A percentile compares a stretch with the other conserved stretches of the same genome.
Evolutionary conservation across 257 asterid genomes (phyloP).

Genomic region (Petrea volubilis): DNA sequence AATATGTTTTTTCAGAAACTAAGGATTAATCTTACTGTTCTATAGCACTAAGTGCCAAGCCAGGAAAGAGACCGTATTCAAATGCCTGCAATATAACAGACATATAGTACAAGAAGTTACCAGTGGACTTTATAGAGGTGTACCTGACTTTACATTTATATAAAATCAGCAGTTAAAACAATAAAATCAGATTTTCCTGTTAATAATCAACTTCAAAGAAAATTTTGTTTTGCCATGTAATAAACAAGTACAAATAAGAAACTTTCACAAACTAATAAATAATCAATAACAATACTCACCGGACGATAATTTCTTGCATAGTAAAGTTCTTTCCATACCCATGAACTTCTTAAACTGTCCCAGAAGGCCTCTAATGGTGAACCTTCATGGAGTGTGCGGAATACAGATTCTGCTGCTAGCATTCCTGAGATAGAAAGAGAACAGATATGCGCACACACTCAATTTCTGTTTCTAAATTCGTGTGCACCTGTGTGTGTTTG

Average conservation of each 20-base stretch:
- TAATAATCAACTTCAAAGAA: background rate
- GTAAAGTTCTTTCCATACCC: conserved; percentile 95
- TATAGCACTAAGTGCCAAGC: conserved; percentile 75
- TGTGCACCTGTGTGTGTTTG: background rate
- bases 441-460: conserved; percentile 1
- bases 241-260: background rate
- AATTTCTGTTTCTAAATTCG: background rate
- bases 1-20: conserved; percentile 9
- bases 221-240: background rate
- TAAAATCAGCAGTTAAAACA: background rate
- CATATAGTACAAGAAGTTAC: conserved; percentile 8
- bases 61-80: conserved; percentile 88
- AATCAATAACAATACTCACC: conserved; percentile 47
- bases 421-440: conserved; percentile 54
- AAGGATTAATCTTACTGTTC: conserved; percentile 69
- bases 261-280: background rate
- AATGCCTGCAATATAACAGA: conserved; percentile 69
- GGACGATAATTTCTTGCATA: conserved; percentile 93
- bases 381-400: conserved; percentile 56
- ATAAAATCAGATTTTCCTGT: background rate
- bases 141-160: background rate
- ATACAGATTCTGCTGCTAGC: conserved; percentile 94
- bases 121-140: background rate
- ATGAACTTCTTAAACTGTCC: conserved; percentile 77
- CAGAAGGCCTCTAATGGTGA: conserved; percentile 65